Evolutionary conservation across 495 filamentous ascomycete species (phyloP).

Genomic region (Penicillium crystallinum): DNA sequence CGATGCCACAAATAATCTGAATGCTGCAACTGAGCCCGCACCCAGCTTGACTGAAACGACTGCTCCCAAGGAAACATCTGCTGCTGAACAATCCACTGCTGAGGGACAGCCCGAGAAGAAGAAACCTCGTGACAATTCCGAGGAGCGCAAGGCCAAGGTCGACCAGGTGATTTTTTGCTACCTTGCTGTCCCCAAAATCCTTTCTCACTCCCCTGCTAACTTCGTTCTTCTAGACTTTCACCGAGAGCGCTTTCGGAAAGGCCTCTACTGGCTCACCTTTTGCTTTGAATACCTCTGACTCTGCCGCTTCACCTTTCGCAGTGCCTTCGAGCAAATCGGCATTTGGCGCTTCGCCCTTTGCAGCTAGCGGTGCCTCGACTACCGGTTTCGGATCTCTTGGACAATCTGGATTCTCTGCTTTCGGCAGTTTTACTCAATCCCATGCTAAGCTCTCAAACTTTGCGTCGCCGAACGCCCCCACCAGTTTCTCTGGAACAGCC

Average conservation of each 20-base stretch:
- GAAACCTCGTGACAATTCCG: slow-evolving; percentile 40
- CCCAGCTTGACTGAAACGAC: background rate
- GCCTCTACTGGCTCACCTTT: slow-evolving; percentile 49
- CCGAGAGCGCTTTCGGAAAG: slow-evolving; percentile 49
- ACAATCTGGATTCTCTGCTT: slow-evolving; percentile 43
- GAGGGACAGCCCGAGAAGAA: slow-evolving; percentile 45
- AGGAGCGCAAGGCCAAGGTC: slow-evolving; percentile 23
- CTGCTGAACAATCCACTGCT: slow-evolving; percentile 5
- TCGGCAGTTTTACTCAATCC: slow-evolving; percentile 48
- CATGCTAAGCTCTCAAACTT: slow-evolving; percentile 60
- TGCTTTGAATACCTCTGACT: slow-evolving; percentile 31
- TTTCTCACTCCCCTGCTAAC: slow-evolving; percentile 4
- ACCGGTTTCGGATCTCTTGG: slow-evolving; percentile 37
- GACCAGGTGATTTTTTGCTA: slow-evolving; percentile 10
- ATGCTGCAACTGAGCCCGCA: background rate
- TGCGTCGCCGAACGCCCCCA: slow-evolving; percentile 55
- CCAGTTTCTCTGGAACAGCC: slow-evolving; percentile 30
- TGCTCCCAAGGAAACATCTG: background rate
- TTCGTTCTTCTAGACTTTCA: slow-evolving; percentile 28
- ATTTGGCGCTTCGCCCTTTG: background rate
- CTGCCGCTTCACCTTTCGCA: slow-evolving; percentile 12
- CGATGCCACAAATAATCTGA: slow-evolving; percentile 24
- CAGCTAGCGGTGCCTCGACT: slow-evolving; percentile 21
- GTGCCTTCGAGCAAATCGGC: background rate
- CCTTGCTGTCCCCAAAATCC: background rate